Conservation (phyloP, 2,329 filamentous ascomycete species). For the Diplodia sapinea region DNA sequence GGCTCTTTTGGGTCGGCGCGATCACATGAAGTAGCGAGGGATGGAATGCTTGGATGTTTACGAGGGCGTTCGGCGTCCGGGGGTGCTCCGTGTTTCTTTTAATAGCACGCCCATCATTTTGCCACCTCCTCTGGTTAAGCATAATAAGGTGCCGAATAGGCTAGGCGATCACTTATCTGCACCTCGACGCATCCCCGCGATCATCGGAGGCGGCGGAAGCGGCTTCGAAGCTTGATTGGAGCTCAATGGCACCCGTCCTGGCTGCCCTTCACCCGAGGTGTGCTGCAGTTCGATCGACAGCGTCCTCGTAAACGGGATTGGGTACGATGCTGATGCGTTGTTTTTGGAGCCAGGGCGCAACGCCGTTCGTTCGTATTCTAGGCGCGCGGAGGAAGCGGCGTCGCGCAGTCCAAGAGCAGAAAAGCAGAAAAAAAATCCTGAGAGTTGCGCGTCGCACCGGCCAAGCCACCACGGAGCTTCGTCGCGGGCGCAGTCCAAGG, state of each 20-base stretch:
- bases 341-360: background rate
- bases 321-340: background rate
- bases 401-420: background rate
- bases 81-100: slow-evolving; percentile 20
- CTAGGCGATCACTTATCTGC: background rate
- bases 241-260: background rate
- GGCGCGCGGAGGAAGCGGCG: background rate
- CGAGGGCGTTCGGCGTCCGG: background rate
- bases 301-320: no score
- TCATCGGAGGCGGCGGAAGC: background rate
- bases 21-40: background rate
- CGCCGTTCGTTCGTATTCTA: background rate
- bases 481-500: background rate
- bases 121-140: background rate
- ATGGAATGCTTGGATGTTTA: slow-evolving; percentile 4
- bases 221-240: background rate
- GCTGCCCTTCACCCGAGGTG: background rate
- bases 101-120: slow-evolving; percentile 7
- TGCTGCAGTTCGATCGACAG: background rate
- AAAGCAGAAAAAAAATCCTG: background rate
- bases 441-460: background rate
- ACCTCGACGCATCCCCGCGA: background rate
- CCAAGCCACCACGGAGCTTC: slow-evolving; percentile 15
- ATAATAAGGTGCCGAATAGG: background rate
- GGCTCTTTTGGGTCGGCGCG: background rate